Percentiles rank a stretch among this genome's conserved stretches.
These are phyloP conservation scores for Didymella arachidicola DNA, from an alignment of 2,329 filamentous ascomycete species.

Conservation along the genomic window DNA sequence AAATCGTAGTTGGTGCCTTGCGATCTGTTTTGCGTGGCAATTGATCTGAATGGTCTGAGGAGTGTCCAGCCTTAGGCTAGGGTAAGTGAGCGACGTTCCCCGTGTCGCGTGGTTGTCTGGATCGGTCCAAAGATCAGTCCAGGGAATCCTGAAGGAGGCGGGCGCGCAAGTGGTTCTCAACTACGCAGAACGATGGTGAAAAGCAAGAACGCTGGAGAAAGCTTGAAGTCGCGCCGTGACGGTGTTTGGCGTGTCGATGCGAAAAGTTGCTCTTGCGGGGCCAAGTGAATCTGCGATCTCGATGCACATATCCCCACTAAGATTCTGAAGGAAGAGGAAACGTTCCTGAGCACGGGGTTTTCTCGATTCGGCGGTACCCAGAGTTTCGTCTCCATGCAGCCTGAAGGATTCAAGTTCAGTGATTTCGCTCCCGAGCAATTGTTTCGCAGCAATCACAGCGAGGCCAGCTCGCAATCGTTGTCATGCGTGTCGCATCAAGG, in stretches of 20 bases:
- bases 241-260: not conserved
- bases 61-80: conserved; percentile 1
- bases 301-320: conserved; percentile 8
- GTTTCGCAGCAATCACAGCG: not conserved
- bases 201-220: not conserved
- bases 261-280: conserved; percentile 20
- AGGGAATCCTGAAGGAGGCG: not conserved
- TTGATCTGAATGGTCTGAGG: conserved; percentile 3
- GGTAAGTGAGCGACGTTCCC: conserved; percentile 8
- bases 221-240: not conserved
- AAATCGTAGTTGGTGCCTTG: not conserved
- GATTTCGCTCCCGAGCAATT: not conserved
- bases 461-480: not conserved
- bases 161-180: not conserved
- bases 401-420: not conserved
- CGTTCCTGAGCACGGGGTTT: not conserved
- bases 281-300: conserved; percentile 12
- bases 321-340: not conserved
- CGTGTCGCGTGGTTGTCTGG: conserved; percentile 20
- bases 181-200: not conserved
- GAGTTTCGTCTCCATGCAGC: not conserved
- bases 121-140: conserved; percentile 9
- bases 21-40: conserved; percentile 2
- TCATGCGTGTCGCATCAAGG: not conserved
- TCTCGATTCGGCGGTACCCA: conserved; percentile 3